phyloP scores from a whole-genome alignment of 2,329 filamentous ascomycete species.

The Aspergillus puulaauensis region DNA sequence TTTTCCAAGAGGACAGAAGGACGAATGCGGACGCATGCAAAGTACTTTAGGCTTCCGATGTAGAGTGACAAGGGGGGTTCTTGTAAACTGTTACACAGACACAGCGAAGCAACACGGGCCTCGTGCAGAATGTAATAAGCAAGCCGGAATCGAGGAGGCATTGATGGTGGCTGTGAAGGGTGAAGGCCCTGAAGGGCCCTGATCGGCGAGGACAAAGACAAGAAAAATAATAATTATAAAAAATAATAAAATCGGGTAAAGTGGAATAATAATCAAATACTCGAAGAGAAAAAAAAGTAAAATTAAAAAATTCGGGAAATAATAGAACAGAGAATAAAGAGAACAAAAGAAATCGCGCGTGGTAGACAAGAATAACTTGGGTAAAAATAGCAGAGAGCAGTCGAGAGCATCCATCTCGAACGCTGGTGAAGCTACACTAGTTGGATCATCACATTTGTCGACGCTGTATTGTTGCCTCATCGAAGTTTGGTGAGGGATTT shows the following conservation, averaged over 20 bases:
- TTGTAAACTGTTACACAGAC: not conserved
- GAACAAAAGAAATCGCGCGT: not conserved
- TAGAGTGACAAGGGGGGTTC: not conserved
- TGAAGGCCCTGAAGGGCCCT: not conserved
- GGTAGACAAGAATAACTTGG: not conserved
- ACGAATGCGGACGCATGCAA: not conserved
- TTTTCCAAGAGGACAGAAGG: not conserved
- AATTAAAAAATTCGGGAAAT: not conserved
- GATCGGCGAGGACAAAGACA: slow-evolving; percentile 8
- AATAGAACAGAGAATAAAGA: not conserved
- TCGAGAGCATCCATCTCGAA: not conserved
- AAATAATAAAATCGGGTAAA: not conserved
- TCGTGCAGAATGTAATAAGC: not conserved
- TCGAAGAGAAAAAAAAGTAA: not conserved
- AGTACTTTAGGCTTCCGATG: not conserved
- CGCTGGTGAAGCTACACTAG: not conserved
- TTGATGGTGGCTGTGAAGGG: slow-evolving; percentile 5
- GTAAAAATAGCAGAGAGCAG: slow-evolving; percentile 3
- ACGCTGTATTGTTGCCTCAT: not conserved
- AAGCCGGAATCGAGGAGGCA: not conserved
- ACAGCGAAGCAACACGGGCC: not conserved
- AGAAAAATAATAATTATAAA: not conserved
- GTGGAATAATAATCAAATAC: too few relatives aligned
- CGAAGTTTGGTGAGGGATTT: slow-evolving; percentile 2
- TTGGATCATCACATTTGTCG: not conserved